A percentile compares a stretch with the other conserved stretches of the same genome.
These are phyloP conservation scores for Bacidia gigantensis DNA, from an alignment of 495 filamentous ascomycete species.

Conservation along the genomic window DNA sequence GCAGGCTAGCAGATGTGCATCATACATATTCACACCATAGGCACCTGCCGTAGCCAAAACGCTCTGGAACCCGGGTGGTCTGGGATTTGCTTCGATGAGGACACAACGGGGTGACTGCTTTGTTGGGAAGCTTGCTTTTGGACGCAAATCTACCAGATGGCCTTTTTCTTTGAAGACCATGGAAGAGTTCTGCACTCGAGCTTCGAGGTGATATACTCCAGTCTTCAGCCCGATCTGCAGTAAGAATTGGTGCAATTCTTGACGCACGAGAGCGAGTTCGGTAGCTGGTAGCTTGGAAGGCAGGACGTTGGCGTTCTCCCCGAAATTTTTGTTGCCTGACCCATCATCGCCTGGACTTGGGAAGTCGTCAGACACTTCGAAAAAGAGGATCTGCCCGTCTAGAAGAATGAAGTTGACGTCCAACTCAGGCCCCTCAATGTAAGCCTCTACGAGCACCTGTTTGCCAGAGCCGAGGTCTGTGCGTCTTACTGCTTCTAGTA, in stretches of 20 bases:
- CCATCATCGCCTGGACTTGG: conserved; percentile 26
- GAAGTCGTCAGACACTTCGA: conserved; percentile 37
- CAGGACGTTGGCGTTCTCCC: conserved; percentile 21
- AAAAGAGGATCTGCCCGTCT: conserved; percentile 37
- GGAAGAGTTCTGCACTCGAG: conserved; percentile 23
- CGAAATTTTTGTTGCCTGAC: conserved; percentile 13
- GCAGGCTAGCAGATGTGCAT: no score
- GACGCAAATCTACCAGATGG: no score
- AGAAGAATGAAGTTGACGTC: conserved; percentile 38
- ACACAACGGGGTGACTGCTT: no score
- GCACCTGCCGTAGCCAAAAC: no score
- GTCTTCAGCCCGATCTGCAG: conserved; percentile 22
- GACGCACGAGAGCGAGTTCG: conserved; percentile 13
- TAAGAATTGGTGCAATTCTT: conserved; percentile 22
- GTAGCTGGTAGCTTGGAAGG: not conserved
- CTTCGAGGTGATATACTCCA: conserved; percentile 28
- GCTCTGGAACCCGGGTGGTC: no score
- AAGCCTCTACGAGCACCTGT: no score
- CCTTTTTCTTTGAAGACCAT: no score
- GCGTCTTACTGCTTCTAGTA: no score
- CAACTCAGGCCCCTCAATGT: conserved; percentile 34
- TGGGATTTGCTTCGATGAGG: no score
- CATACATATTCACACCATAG: no score
- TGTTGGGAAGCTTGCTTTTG: no score
- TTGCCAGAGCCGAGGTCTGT: no score